Conservation (phyloP, 83 land plant genomes). For the Picea abies region DNA sequence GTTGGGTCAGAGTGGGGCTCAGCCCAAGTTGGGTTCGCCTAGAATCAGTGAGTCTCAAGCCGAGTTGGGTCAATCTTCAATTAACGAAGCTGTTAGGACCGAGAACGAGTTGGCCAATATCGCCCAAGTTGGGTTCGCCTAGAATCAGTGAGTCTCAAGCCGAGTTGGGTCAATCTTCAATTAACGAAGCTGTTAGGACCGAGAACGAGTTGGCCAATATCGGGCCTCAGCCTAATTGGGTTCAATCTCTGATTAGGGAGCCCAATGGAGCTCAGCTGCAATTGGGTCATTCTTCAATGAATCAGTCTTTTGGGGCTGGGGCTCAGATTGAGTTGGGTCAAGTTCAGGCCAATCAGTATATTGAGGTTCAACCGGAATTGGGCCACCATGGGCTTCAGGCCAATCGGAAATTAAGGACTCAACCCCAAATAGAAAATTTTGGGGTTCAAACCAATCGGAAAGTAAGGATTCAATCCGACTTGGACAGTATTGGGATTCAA, state of each 20-base stretch:
- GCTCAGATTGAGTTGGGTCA: neutral
- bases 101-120: neutral
- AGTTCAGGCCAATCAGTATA: neutral
- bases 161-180: neutral
- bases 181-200: neutral
- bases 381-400: too few relatives aligned
- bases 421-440: too few relatives aligned
- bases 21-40: neutral
- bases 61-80: neutral
- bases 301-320: neutral
- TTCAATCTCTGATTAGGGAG: neutral
- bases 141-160: neutral
- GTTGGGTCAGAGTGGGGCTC: neutral
- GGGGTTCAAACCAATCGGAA: too few relatives aligned
- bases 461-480: too few relatives aligned
- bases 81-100: neutral
- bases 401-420: too few relatives aligned
- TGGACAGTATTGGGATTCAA: too few relatives aligned
- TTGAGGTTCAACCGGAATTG: neutral
- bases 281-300: too few relatives aligned
- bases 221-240: neutral
- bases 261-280: too few relatives aligned
- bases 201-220: neutral
- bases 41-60: neutral
- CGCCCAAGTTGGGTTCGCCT: neutral